phyloP scores from a whole-genome alignment of 2,329 filamentous ascomycete species.

The Paraphaeosphaeria sporulosa region DNA sequence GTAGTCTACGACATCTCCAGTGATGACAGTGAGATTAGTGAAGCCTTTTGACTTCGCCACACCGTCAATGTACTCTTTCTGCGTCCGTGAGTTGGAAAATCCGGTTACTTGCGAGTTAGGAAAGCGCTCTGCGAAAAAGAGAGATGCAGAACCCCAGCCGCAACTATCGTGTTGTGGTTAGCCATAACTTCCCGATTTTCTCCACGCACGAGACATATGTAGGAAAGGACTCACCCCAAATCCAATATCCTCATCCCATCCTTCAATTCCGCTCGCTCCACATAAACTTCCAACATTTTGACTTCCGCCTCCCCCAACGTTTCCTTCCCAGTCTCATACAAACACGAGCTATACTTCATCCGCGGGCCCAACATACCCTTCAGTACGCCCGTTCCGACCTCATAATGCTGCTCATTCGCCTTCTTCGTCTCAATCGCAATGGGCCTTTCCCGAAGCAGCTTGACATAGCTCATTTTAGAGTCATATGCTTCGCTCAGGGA shows the following conservation, averaged over 20 bases:
- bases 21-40: slow-evolving; percentile 69
- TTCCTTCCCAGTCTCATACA: slow-evolving; percentile 64
- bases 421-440: slow-evolving; percentile 73
- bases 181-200: slow-evolving; percentile 8
- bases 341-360: slow-evolving; percentile 76
- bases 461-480: slow-evolving; percentile 70
- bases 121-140: slow-evolving; percentile 72
- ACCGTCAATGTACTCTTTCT: slow-evolving; percentile 71
- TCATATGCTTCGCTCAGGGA: slow-evolving; percentile 62
- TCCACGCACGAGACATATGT: slow-evolving; percentile 1
- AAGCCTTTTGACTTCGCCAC: slow-evolving; percentile 65
- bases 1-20: slow-evolving; percentile 71
- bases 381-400: slow-evolving; percentile 72
- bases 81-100: slow-evolving; percentile 74
- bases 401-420: slow-evolving; percentile 76
- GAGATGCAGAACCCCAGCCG: slow-evolving; percentile 71
- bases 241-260: slow-evolving; percentile 70
- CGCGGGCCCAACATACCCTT: slow-evolving; percentile 68
- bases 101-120: slow-evolving; percentile 69
- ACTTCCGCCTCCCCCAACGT: slow-evolving; percentile 72
- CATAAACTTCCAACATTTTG: slow-evolving; percentile 70
- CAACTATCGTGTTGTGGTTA: slow-evolving; percentile 55
- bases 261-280: slow-evolving; percentile 65
- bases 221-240: slow-evolving; percentile 59
- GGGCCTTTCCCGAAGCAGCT: slow-evolving; percentile 64